Conservation (phyloP, 2,329 filamentous ascomycete genomes). For the Fusarium transvaalense region DNA sequence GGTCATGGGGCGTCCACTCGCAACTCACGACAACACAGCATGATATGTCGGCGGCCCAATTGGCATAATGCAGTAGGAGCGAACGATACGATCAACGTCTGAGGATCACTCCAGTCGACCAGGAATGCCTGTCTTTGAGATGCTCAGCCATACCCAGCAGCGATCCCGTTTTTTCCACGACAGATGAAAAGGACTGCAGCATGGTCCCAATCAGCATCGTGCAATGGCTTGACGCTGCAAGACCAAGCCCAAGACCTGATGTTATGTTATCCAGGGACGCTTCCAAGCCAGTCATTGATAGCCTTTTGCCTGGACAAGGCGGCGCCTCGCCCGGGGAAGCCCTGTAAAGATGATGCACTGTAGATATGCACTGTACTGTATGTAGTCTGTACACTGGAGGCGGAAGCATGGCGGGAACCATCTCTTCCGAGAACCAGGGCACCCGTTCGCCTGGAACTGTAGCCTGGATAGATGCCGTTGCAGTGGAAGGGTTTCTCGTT, state of each 20-base stretch:
- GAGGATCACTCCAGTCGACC: constrained; percentile 41
- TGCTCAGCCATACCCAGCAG: constrained; percentile 25
- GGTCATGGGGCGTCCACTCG: constrained; percentile 45
- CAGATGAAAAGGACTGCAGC: constrained; percentile 46
- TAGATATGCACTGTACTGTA: constrained; percentile 42
- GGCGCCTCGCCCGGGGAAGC: constrained; percentile 29
- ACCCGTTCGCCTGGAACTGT: constrained; percentile 37
- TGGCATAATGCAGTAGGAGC: constrained; percentile 25
- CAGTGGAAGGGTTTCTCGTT: constrained; percentile 24
- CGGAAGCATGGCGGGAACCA: constrained; percentile 25
- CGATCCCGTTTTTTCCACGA: constrained; percentile 33
- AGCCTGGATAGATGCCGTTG: constrained; percentile 25
- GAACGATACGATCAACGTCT: constrained; percentile 45
- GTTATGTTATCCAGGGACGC: constrained; percentile 26
- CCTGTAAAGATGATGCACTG: constrained; percentile 32
- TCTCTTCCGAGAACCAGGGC: constrained; percentile 26
- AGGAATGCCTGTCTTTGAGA: constrained; percentile 41
- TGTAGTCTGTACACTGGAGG: constrained; percentile 18
- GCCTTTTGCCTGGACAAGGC: constrained; percentile 27
- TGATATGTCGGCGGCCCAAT: constrained; percentile 39
- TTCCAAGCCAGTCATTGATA: constrained; percentile 36
- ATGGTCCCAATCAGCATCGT: constrained; percentile 42
- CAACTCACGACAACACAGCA: constrained; percentile 37
- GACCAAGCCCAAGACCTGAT: not conserved
- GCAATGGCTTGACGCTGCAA: constrained; percentile 18